Evolutionary conservation across 2,329 filamentous ascomycete genomes (phyloP), one percentile per base, ranked within the genome.

Genomic region (Apiospora phragmitis): DNA sequence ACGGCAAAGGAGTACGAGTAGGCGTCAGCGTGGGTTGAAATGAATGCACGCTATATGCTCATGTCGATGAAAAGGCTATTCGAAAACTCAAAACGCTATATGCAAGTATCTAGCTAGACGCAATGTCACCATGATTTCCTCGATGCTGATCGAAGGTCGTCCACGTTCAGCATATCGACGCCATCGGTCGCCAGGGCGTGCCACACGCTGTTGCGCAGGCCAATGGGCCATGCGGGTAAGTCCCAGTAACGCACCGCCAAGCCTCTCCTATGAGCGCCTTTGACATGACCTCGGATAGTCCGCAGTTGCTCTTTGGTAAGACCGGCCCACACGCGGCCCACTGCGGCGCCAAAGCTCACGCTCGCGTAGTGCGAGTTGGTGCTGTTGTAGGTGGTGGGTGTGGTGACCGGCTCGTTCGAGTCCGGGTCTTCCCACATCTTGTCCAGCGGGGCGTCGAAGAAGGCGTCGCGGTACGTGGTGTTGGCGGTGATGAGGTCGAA

Each of bases 401-500:
- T 65, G 62, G 66, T 43, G 35, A 29, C 69, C 9, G 59, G 41
- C 7, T 70, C 70, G 29, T 68, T 68, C 14, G 70, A 59, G 26
- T 78, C 81, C 74, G 81, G 80, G 78, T 78, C 85, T 76, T 74
- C 77, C 71, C 76, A 78, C 68, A 79, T 72, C 1, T 81, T 76
- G 70, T 84, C 79, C 0, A 93, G 83, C 0, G 90, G 90, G 0
- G 91, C 91, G 74, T 93, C 91, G 76, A 90, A 91, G 79, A 92
- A 92, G 69, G 89, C 82, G 77, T 92, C 89, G 41, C 89, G 83
- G 72, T 88, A 85, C 1, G 85, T 88, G 7, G 80, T 74, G 75
- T 89, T 88, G n/a, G 81, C 78, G 4, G 85, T 80, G 12, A 92
- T 76, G 11, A 86, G 76, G 69, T 89, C 84, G 75, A 91, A 90